Percentiles rank a stretch among this genome's conserved stretches.
Evolutionary conservation across 768 basidiomycete genomes (phyloP).

Genomic region (Holtermannia corniformis): DNA sequence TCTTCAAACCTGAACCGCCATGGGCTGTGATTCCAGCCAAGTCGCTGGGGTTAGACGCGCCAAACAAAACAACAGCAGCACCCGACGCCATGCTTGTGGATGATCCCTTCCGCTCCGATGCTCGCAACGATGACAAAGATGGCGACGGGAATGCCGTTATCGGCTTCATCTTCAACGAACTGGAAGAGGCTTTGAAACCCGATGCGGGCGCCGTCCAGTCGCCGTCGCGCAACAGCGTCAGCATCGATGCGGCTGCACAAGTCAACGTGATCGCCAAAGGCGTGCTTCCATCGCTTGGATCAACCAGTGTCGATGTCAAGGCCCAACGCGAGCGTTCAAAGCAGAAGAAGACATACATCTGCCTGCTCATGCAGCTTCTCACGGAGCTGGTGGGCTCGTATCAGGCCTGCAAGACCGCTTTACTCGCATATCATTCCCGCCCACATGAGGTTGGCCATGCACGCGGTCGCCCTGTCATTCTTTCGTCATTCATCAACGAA

Average conservation of each 20-base stretch:
- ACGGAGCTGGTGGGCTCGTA: constrained; percentile 92
- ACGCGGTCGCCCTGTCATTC: constrained; percentile 46
- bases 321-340: background rate
- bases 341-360: constrained; percentile 5
- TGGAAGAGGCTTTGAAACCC: background rate
- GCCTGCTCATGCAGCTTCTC: constrained; percentile 43
- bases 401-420: constrained; percentile 76
- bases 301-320: too few species aligned
- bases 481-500: constrained; percentile 56
- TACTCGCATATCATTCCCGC: constrained; percentile 59
- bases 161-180: background rate
- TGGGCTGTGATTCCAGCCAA: constrained; percentile 47
- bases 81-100: constrained; percentile 29
- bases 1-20: constrained; percentile 56
- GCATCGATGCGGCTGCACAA: too few species aligned
- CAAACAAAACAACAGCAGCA: constrained; percentile 1
- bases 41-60: too few species aligned
- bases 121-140: constrained; percentile 14
- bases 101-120: constrained; percentile 12
- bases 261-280: too few species aligned
- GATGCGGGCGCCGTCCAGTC: background rate
- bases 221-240: too few species aligned
- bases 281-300: too few species aligned
- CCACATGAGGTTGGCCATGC: constrained; percentile 50
- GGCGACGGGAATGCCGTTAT: background rate